phyloP scores from a whole-genome alignment of 2,329 filamentous ascomycete species.

The Ophiosphaerella herpotricha region DNA sequence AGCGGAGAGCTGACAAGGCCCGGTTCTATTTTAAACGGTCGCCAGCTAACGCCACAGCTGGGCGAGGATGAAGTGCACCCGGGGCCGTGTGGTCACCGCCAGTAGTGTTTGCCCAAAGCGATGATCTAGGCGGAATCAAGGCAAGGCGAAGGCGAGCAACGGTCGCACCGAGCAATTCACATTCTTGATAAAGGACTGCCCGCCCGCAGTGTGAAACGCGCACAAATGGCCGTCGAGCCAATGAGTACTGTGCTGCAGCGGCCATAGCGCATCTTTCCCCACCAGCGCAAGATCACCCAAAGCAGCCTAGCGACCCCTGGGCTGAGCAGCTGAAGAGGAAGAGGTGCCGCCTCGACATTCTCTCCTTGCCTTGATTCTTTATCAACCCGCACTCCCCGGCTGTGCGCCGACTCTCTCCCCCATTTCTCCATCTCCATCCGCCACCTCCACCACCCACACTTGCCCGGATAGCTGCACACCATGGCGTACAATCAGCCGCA shows the following conservation, averaged over 20 bases:
- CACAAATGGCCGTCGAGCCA: constrained; percentile 14
- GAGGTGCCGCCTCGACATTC: constrained; percentile 20
- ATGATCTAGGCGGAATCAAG: neutral
- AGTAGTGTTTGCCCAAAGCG: neutral
- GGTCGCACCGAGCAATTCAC: constrained; percentile 1
- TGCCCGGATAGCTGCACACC: constrained; percentile 35
- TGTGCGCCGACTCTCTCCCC: constrained; percentile 20
- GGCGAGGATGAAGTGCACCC: constrained; percentile 1
- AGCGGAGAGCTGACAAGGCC: constrained; percentile 23
- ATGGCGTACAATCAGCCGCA: constrained; percentile 47
- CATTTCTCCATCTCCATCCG: constrained; percentile 16
- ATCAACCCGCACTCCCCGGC: constrained; percentile 30
- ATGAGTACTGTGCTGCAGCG: constrained; percentile 6
- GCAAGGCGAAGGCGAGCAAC: neutral
- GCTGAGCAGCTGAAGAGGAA: constrained; percentile 14
- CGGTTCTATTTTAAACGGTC: constrained; percentile 27
- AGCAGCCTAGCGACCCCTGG: constrained; percentile 11
- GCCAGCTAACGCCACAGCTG: constrained; percentile 23
- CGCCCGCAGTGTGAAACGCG: constrained; percentile 26
- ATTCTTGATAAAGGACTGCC: constrained; percentile 27
- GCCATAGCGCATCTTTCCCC: constrained; percentile 12
- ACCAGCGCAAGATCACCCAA: constrained; percentile 18
- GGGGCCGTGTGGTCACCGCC: constrained; percentile 16
- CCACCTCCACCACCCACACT: constrained; percentile 23
- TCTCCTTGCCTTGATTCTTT: constrained; percentile 22